Evolutionary conservation across 495 filamentous ascomycete genomes (phyloP).

Genomic region (Tuber melanosporum): DNA sequence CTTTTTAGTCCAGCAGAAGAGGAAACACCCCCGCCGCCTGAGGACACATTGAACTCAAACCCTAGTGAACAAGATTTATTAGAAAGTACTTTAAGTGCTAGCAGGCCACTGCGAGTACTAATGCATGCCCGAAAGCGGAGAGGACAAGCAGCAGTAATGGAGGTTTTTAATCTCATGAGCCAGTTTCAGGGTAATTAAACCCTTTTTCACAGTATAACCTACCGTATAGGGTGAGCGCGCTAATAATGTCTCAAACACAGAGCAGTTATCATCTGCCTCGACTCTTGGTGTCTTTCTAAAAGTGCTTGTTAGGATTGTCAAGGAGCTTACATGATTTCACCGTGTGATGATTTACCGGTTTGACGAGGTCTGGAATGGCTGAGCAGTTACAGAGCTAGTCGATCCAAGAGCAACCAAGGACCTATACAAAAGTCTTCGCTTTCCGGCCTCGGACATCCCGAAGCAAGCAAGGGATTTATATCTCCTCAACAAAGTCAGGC

Average conservation of each 20-base stretch:
- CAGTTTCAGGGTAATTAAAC: slow-evolving; percentile 56
- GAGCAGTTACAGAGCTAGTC: slow-evolving; percentile 80
- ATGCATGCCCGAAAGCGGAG: slow-evolving; percentile 68
- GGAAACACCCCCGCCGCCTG: slow-evolving; percentile 53
- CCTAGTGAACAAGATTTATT: slow-evolving; percentile 66
- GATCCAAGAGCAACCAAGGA: slow-evolving; percentile 75
- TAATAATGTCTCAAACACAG: slow-evolving; percentile 36
- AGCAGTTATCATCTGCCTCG: slow-evolving; percentile 63
- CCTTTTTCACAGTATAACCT: not conserved
- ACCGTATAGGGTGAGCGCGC: not conserved
- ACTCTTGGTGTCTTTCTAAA: slow-evolving; percentile 64
- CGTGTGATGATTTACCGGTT: slow-evolving; percentile 94
- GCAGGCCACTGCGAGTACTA: slow-evolving; percentile 70
- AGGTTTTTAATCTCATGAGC: slow-evolving; percentile 86
- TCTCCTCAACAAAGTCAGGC: slow-evolving; percentile 70
- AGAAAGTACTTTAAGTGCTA: slow-evolving; percentile 65
- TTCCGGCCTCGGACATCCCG: slow-evolving; percentile 86
- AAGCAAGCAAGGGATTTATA: slow-evolving; percentile 77
- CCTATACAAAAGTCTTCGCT: slow-evolving; percentile 82
- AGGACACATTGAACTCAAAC: slow-evolving; percentile 64
- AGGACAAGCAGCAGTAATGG: slow-evolving; percentile 85
- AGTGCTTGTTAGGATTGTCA: slow-evolving; percentile 68
- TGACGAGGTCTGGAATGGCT: slow-evolving; percentile 72
- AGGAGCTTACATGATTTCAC: slow-evolving; percentile 88
- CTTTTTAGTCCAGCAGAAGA: slow-evolving; percentile 56